Base-by-base conservation (phyloP, 768 basidiomycete genomes). In the Leccinellum rugosiceps region DNA sequence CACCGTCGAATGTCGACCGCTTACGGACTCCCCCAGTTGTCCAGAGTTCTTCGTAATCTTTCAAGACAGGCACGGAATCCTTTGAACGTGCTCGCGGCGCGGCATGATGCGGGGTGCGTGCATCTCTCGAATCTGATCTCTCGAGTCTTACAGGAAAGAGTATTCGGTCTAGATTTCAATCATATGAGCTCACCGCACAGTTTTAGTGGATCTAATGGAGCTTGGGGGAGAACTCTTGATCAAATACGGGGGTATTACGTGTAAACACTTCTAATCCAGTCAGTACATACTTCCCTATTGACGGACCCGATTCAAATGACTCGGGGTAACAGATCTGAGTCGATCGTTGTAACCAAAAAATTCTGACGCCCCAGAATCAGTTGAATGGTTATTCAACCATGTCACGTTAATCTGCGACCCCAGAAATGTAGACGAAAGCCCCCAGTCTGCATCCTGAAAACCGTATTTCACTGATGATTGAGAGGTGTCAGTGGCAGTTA, bases 401-500 rank as follows among this genome's bases (percentile, higher is more conserved):
- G 65, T 62, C 66, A 70, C 6, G 30, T 71, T 65, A 32, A 70
- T 64, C 65, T 21, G 73, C 64, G 50, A 32, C 50, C 25, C 25
- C 17, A 17, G 6, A 3, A 41, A 11, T 26, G 34, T 17, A 77
- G 70, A 47, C 57, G 78, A 79, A 13, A 80, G 64, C 4, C 78
- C 78, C 58, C 79, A 80, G 55, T 80, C 78, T 52, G 73, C 74
- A 11, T 79, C 58, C 17, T 69, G 68, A 3, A 74, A 77, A 25
- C 70, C 70, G 30, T 68, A 68, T 76, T 58, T 72, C 70, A 52
- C 75, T 74, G 51, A 80, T 72, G 25, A 79, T n/a, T n/a, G n/a
- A n/a, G n/a, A 72, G 47, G 57, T 30, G 30, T 60, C 57, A 35
- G n/a, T n/a, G n/a, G n/a, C n/a, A n/a, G n/a, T n/a, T n/a, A n/a